These are phyloP conservation scores for Hypoxylon rickii DNA, from an alignment of 495 filamentous ascomycete genomes.

Conservation along the genomic window DNA sequence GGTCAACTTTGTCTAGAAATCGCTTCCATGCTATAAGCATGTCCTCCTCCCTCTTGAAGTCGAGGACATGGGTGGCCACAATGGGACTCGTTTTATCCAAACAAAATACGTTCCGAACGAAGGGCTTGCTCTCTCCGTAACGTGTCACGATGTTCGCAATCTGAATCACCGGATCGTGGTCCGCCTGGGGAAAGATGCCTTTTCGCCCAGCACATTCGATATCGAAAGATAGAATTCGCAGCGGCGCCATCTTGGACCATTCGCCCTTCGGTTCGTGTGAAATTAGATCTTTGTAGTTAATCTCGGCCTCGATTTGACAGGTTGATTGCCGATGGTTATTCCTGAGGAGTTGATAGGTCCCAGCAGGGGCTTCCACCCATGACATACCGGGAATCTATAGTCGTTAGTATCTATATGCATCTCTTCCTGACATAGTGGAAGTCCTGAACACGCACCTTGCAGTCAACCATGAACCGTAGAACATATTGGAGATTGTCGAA, in stretches of 20 bases:
- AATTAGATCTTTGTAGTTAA: conserved; percentile 81
- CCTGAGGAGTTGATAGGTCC: conserved; percentile 69
- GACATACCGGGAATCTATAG: conserved; percentile 86
- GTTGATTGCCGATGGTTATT: conserved; percentile 72
- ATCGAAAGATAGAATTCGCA: conserved; percentile 93
- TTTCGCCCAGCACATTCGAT: conserved; percentile 98
- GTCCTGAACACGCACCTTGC: conserved; percentile 56
- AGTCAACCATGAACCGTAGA: conserved; percentile 96
- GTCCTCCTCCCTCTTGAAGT: conserved; percentile 75
- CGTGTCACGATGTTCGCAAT: conserved; percentile 97
- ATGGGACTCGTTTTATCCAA: conserved; percentile 88
- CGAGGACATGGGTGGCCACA: conserved; percentile 90
- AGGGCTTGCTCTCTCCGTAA: conserved; percentile 94
- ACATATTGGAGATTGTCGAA: conserved; percentile 97
- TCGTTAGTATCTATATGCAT: conserved; percentile 18
- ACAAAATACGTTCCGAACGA: conserved; percentile 95
- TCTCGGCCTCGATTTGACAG: conserved; percentile 90
- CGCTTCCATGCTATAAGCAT: conserved; percentile 90
- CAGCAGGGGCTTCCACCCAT: conserved; percentile 86
- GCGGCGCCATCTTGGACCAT: conserved; percentile 97
- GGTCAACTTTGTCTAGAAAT: conserved; percentile 89
- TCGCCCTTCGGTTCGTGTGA: conserved; percentile 89
- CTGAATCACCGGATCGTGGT: conserved; percentile 93
- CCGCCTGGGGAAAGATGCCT: conserved; percentile 92
- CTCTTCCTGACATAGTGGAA: not conserved